These are phyloP conservation scores for Acacia crassicarpa DNA, from an alignment of 306 rosid species.

Conservation along the genomic window DNA sequence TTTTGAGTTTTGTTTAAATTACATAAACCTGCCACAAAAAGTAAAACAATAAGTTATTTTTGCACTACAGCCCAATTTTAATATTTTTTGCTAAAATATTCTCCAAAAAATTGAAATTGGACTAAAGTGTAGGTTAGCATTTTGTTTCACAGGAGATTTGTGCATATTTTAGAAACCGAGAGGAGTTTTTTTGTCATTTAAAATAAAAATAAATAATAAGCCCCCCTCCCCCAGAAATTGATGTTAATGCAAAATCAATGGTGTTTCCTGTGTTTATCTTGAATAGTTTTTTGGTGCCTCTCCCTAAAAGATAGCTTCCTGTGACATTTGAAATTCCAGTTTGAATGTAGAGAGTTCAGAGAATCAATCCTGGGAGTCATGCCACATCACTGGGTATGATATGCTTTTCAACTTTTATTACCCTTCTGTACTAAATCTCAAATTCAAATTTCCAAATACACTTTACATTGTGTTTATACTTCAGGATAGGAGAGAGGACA, in stretches of 20 bases:
- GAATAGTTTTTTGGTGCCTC: conserved; percentile 13
- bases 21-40: background rate
- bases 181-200: background rate
- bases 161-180: background rate
- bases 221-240: background rate
- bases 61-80: background rate
- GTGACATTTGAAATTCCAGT: conserved; percentile 59
- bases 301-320: conserved; percentile 38
- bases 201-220: background rate
- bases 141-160: background rate
- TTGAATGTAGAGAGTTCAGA: conserved; percentile 97
- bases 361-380: conserved; percentile 95
- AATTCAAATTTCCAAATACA: conserved; percentile 5
- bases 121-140: background rate
- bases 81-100: background rate
- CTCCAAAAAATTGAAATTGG: background rate
- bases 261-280: background rate
- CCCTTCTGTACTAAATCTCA: background rate
- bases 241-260: conserved; percentile 2
- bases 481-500: conserved; percentile 99
- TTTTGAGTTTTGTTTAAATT: background rate
- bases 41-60: background rate
- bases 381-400: conserved; percentile 96
- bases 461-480: conserved; percentile 27
- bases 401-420: conserved; percentile 24